phyloP scores from a whole-genome alignment of 2,329 filamentous ascomycete genomes.

The Fusarium setosum region DNA sequence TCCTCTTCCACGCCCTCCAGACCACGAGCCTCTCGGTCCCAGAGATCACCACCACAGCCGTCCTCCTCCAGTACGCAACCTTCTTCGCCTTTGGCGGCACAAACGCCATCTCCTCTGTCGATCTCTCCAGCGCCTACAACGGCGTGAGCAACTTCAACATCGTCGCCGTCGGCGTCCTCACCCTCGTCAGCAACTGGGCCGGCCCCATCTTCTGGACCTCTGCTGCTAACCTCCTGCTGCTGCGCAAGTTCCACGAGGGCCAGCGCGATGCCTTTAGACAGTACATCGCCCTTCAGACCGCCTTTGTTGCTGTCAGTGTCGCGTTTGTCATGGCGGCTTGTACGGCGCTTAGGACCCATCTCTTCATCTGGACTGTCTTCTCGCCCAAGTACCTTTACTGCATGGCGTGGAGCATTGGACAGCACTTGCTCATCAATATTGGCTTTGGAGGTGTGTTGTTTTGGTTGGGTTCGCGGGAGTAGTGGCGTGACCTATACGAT shows the following conservation, averaged over 20 bases:
- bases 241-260: slow-evolving; percentile 50
- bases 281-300: slow-evolving; percentile 74
- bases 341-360: slow-evolving; percentile 82
- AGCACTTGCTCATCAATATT: slow-evolving; percentile 82
- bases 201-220: slow-evolving; percentile 89
- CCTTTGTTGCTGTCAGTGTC: slow-evolving; percentile 74
- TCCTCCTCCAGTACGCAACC: slow-evolving; percentile 82
- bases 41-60: slow-evolving; percentile 75
- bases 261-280: slow-evolving; percentile 50
- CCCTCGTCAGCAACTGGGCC: slow-evolving; percentile 92
- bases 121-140: slow-evolving; percentile 95
- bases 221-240: slow-evolving; percentile 69
- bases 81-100: slow-evolving; percentile 94
- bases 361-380: slow-evolving; percentile 99
- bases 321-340: slow-evolving; percentile 89
- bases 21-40: slow-evolving; percentile 59
- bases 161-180: slow-evolving; percentile 81
- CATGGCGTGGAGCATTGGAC: slow-evolving; percentile 86
- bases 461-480: slow-evolving; percentile 56
- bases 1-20: slow-evolving; percentile 64
- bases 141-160: slow-evolving; percentile 86
- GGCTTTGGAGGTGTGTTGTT: slow-evolving; percentile 69
- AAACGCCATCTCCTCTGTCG: slow-evolving; percentile 95
- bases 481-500: background rate
- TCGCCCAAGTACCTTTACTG: slow-evolving; percentile 96